Evolutionary conservation across 768 basidiomycete species (phyloP).

Genomic region (Sporobolomyces roseus): DNA sequence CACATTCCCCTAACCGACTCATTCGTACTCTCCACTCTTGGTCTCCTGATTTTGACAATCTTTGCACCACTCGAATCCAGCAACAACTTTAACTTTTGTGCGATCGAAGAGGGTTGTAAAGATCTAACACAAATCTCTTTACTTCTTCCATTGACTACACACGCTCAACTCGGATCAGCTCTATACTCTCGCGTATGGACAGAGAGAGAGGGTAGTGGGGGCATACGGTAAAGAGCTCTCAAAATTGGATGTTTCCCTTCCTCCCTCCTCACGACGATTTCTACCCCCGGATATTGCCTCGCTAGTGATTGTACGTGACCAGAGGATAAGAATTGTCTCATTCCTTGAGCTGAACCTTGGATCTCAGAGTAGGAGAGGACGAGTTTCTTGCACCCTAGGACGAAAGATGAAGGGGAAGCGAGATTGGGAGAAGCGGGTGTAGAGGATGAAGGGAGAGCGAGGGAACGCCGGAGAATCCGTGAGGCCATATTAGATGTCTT

Average conservation of each 20-base stretch:
- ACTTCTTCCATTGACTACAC: slow-evolving; percentile 73
- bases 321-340: slow-evolving; percentile 62
- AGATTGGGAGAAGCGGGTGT: slow-evolving; percentile 4
- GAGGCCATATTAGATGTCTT: neutral
- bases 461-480: slow-evolving; percentile 4
- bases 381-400: slow-evolving; percentile 49
- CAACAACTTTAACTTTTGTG: slow-evolving; percentile 73
- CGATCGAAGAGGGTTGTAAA: slow-evolving; percentile 68
- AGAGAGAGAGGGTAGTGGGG: too few relatives aligned
- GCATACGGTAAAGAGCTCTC: slow-evolving; percentile 75
- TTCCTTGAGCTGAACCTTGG: slow-evolving; percentile 69
- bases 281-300: slow-evolving; percentile 70
- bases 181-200: too few relatives aligned
- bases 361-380: slow-evolving; percentile 85
- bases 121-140: slow-evolving; percentile 79
- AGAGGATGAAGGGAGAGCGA: slow-evolving; percentile 4
- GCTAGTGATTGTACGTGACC: slow-evolving; percentile 60
- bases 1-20: slow-evolving; percentile 82
- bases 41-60: slow-evolving; percentile 70
- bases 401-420: slow-evolving; percentile 14
- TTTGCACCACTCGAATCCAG: slow-evolving; percentile 83
- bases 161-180: too few relatives aligned
- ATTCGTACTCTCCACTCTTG: slow-evolving; percentile 70
- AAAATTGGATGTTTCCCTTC: slow-evolving; percentile 72
- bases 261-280: slow-evolving; percentile 74